Conservation (phyloP, 495 filamentous ascomycete species). For the Hypomontagnella submonticulosa region DNA sequence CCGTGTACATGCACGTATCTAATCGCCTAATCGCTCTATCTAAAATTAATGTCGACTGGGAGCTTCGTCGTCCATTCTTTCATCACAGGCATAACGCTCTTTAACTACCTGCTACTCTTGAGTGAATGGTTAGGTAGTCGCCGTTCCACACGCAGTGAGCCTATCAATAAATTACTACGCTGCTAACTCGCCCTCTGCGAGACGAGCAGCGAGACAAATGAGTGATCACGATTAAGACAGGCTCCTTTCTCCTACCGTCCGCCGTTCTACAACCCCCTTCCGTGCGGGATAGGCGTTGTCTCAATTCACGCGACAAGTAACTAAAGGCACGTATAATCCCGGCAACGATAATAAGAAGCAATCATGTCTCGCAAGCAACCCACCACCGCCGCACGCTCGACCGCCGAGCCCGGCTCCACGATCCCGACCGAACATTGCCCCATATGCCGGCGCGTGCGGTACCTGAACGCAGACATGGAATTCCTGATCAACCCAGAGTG, state of each 20-base stretch:
- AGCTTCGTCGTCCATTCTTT: background rate
- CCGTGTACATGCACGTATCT: background rate
- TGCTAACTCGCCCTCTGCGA: background rate
- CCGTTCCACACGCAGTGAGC: too few relatives aligned
- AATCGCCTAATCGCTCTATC: too few relatives aligned
- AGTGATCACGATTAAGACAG: background rate
- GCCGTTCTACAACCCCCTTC: slow-evolving; percentile 11
- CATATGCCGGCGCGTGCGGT: slow-evolving; percentile 94
- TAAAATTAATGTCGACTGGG: too few relatives aligned
- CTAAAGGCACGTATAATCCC: background rate
- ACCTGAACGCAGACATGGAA: slow-evolving; percentile 90
- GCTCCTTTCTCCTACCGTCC: slow-evolving; percentile 7
- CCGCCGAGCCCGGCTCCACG: slow-evolving; percentile 14
- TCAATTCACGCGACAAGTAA: slow-evolving; percentile 5
- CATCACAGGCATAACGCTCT: too few relatives aligned
- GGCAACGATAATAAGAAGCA: background rate
- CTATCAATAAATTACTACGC: background rate
- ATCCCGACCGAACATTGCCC: slow-evolving; percentile 82
- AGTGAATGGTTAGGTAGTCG: too few relatives aligned
- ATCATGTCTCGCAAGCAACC: slow-evolving; percentile 49
- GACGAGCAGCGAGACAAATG: slow-evolving; percentile 26
- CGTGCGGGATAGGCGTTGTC: background rate
- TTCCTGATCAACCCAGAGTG: slow-evolving; percentile 98
- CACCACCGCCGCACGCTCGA: slow-evolving; percentile 13
- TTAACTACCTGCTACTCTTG: too few relatives aligned